Conservation (phyloP, 306 rosid genomes). For the Malus asiatica region DNA sequence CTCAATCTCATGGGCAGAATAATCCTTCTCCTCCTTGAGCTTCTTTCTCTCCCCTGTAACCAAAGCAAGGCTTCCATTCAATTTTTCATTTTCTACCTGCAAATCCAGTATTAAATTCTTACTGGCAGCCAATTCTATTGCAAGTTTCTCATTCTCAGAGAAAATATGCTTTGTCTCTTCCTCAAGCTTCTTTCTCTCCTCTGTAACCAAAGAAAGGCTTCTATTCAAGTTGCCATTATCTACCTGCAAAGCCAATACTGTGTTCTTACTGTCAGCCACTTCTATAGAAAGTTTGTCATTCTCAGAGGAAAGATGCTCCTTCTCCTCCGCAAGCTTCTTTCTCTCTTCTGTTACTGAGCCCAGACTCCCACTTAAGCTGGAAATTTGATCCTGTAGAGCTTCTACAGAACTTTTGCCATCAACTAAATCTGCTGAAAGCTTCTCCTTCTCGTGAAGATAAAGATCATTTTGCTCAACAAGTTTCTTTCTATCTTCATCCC, state of each 20-base stretch:
- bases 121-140: slow-evolving; percentile 39
- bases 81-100: slow-evolving; percentile 42
- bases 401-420: slow-evolving; percentile 35
- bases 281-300: slow-evolving; percentile 27
- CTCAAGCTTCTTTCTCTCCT: slow-evolving; percentile 42
- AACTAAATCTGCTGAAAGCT: slow-evolving; percentile 47
- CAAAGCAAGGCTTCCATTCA: slow-evolving; percentile 46
- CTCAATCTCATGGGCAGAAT: slow-evolving; percentile 44
- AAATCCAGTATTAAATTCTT: slow-evolving; percentile 44
- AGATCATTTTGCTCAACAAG: slow-evolving; percentile 48
- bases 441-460: slow-evolving; percentile 43
- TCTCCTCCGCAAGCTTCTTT: slow-evolving; percentile 25
- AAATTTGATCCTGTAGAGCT: slow-evolving; percentile 48
- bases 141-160: slow-evolving; percentile 46
- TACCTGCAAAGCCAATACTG: slow-evolving; percentile 34
- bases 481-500: slow-evolving; percentile 42
- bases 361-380: slow-evolving; percentile 41
- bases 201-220: slow-evolving; percentile 42
- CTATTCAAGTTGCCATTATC: slow-evolving; percentile 24
- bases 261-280: slow-evolving; percentile 42
- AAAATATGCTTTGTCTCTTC: slow-evolving; percentile 28
- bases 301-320: neutral
- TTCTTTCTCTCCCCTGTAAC: slow-evolving; percentile 39
- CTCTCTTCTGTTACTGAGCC: slow-evolving; percentile 49
- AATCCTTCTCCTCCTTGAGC: slow-evolving; percentile 52